phyloP scores from a whole-genome alignment of 2,329 filamentous ascomycete genomes.

The Mycosphaerella arachidis region DNA sequence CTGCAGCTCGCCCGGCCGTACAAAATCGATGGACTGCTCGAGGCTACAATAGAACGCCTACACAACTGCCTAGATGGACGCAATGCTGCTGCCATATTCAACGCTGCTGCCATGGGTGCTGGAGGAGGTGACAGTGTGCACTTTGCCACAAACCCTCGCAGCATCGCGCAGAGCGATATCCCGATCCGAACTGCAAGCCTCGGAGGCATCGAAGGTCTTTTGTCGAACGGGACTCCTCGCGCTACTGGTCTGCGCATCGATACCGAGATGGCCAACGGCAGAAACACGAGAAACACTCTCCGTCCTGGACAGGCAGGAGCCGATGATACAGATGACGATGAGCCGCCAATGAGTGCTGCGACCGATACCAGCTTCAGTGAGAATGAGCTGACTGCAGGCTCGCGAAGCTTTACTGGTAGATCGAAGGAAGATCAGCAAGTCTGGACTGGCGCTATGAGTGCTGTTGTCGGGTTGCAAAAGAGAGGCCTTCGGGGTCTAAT shows the following conservation, averaged over 20 bases:
- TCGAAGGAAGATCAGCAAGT: slow-evolving; percentile 55
- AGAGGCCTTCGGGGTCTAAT: slow-evolving; percentile 85
- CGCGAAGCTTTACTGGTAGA: slow-evolving; percentile 36
- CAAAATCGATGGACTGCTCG: slow-evolving; percentile 83
- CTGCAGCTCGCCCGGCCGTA: slow-evolving; percentile 92
- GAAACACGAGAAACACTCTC: slow-evolving; percentile 34
- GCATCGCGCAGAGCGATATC: slow-evolving; percentile 38
- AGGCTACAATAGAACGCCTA: slow-evolving; percentile 85
- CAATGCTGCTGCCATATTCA: slow-evolving; percentile 95
- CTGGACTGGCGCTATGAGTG: slow-evolving; percentile 77
- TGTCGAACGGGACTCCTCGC: slow-evolving; percentile 38
- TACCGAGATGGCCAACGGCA: slow-evolving; percentile 44
- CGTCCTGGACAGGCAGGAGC: slow-evolving; percentile 31
- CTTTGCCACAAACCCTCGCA: slow-evolving; percentile 42
- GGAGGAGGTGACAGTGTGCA: slow-evolving; percentile 83
- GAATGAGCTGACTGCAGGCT: slow-evolving; percentile 30
- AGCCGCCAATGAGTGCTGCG: slow-evolving; percentile 34
- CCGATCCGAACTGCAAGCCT: slow-evolving; percentile 47
- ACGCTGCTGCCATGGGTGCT: slow-evolving; percentile 95
- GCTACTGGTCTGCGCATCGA: slow-evolving; percentile 45
- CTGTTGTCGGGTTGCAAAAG: slow-evolving; percentile 93
- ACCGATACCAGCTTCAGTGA: slow-evolving; percentile 34
- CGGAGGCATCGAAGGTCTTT: slow-evolving; percentile 40
- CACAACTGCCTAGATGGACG: slow-evolving; percentile 85
- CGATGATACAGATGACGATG: slow-evolving; percentile 34